These are phyloP conservation scores for Nemania sp. DNA, from an alignment of 2,329 filamentous ascomycete genomes.

Conservation along the genomic window DNA sequence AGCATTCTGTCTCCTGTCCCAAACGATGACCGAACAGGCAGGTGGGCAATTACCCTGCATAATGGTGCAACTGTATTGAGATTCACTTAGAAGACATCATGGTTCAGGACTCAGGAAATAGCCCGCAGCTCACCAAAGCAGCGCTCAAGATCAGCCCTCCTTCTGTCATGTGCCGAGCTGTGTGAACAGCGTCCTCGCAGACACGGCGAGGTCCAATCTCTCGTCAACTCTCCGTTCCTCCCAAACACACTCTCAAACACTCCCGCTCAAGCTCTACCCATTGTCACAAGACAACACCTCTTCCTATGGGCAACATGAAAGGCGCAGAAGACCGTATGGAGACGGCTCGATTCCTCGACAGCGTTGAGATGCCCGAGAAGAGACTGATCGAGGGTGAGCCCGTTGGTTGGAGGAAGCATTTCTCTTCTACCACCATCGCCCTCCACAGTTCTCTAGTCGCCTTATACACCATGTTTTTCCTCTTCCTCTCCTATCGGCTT, in stretches of 20 bases:
- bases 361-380: not conserved
- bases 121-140: not conserved
- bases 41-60: not conserved
- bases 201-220: not conserved
- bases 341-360: constrained; percentile 5
- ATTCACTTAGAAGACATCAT: not conserved
- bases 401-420: not conserved
- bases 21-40: not conserved
- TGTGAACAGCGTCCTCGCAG: not conserved
- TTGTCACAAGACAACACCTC: not conserved
- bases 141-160: not conserved
- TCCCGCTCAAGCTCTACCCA: not conserved
- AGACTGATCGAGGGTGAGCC: not conserved
- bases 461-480: not conserved
- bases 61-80: not conserved
- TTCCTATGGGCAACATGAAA: not conserved
- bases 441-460: not conserved
- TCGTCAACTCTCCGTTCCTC: not conserved
- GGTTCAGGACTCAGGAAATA: not conserved
- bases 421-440: not conserved
- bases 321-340: not conserved
- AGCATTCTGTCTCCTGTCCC: not conserved
- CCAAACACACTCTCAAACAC: not conserved
- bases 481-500: not conserved
- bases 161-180: not conserved